Evolutionary conservation across 2,329 filamentous ascomycete species (phyloP).

Genomic region (Penicillium sp.): DNA sequence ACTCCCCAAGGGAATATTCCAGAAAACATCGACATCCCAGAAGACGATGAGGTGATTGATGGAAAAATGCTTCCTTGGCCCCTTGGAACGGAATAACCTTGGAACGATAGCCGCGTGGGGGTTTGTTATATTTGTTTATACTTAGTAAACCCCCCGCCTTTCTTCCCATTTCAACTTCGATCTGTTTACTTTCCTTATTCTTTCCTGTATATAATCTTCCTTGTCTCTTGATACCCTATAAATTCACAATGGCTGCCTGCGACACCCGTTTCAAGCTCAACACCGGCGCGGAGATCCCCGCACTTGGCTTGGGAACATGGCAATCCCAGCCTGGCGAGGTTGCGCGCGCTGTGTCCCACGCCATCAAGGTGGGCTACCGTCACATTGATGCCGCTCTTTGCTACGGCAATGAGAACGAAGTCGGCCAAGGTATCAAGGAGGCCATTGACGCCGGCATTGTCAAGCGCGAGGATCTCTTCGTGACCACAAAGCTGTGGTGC

Average conservation of each 20-base stretch:
- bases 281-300: slow-evolving; percentile 55
- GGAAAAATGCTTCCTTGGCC: slow-evolving; percentile 9
- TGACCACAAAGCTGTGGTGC: slow-evolving; percentile 78
- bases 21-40: not conserved
- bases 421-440: slow-evolving; percentile 66
- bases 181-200: not conserved
- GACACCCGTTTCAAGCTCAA: slow-evolving; percentile 54
- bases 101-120: slow-evolving; percentile 8
- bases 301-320: slow-evolving; percentile 59
- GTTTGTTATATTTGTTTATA: not conserved
- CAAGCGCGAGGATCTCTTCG: slow-evolving; percentile 70
- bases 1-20: not conserved
- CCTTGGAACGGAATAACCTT: not conserved
- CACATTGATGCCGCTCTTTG: slow-evolving; percentile 35
- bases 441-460: slow-evolving; percentile 60
- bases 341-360: slow-evolving; percentile 49
- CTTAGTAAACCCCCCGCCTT: slow-evolving; percentile 1
- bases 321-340: slow-evolving; percentile 54
- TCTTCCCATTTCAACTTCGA: not conserved
- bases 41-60: slow-evolving; percentile 14
- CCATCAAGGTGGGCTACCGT: slow-evolving; percentile 42
- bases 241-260: slow-evolving; percentile 43
- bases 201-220: not conserved
- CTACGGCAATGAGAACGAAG: slow-evolving; percentile 62
- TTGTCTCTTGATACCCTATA: not conserved